Percentiles rank a stretch among this genome's conserved stretches.
phyloP scores from a whole-genome alignment of 169 alveolate species.

The Plasmodium coatneyi region DNA sequence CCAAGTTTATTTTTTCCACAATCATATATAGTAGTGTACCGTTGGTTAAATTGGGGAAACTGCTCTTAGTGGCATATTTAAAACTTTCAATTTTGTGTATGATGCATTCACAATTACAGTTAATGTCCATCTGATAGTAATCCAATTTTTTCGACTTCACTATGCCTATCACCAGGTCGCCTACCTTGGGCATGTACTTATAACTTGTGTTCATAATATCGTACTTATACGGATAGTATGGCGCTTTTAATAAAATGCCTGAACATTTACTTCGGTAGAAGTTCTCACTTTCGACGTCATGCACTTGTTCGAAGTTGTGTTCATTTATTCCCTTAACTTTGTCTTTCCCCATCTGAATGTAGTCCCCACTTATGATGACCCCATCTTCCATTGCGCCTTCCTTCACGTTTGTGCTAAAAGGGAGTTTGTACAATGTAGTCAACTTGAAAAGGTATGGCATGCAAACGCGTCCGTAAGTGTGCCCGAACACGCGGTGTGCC shows the following conservation, averaged over 20 bases:
- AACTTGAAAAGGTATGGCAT: not conserved
- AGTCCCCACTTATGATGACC: slow-evolving; percentile 49
- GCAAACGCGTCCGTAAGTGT: not conserved
- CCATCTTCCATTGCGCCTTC: slow-evolving; percentile 41
- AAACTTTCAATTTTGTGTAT: slow-evolving; percentile 81
- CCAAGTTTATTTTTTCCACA: slow-evolving; percentile 71
- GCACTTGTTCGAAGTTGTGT: slow-evolving; percentile 21
- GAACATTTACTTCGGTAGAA: slow-evolving; percentile 59
- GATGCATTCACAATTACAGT: slow-evolving; percentile 78
- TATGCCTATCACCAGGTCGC: slow-evolving; percentile 84
- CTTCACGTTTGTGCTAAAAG: not conserved
- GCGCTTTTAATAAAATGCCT: slow-evolving; percentile 56
- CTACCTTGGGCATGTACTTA: slow-evolving; percentile 81
- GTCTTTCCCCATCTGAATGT: slow-evolving; percentile 14
- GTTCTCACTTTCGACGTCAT: slow-evolving; percentile 41
- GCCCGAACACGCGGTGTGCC: not conserved
- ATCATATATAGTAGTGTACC: slow-evolving; percentile 80
- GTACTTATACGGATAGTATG: slow-evolving; percentile 66
- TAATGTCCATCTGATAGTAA: slow-evolving; percentile 80
- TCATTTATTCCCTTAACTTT: slow-evolving; percentile 33
- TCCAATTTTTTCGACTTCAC: slow-evolving; percentile 80
- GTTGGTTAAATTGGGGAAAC: slow-evolving; percentile 76
- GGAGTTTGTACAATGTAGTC: not conserved
- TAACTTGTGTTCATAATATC: slow-evolving; percentile 68
- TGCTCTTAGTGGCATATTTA: slow-evolving; percentile 82